These are phyloP conservation scores for Botrytis galanthina DNA, from an alignment of 2,329 filamentous ascomycete species.

Conservation along the genomic window DNA sequence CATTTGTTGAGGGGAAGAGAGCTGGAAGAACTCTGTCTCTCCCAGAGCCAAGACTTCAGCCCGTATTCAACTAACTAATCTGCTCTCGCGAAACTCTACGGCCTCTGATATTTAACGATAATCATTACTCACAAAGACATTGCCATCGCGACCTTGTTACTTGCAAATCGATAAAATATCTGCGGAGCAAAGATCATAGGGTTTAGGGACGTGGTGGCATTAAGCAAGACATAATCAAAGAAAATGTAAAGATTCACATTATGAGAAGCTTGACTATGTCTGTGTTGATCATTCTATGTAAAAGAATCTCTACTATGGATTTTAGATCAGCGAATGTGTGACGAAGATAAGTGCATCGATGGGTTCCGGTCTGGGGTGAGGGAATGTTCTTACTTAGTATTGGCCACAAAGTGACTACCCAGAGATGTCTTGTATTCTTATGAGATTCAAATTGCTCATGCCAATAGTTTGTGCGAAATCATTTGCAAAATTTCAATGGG, in stretches of 20 bases:
- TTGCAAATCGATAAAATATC: background rate
- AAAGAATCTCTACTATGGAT: background rate
- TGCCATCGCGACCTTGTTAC: background rate
- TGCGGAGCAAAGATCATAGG: background rate
- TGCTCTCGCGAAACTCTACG: background rate
- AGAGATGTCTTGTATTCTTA: too few relatives aligned
- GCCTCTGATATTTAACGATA: background rate
- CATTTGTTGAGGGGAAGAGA: background rate
- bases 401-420: background rate
- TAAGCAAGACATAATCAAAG: background rate
- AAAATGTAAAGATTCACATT: background rate
- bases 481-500: background rate
- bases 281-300: background rate
- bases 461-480: background rate
- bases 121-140: background rate
- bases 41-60: background rate
- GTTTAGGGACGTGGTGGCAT: background rate
- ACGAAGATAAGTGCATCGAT: background rate
- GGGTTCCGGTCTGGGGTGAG: background rate
- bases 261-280: background rate
- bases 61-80: background rate
- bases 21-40: background rate
- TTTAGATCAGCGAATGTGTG: background rate
- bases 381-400: background rate
- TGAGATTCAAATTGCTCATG: background rate